A percentile compares a stretch with the other conserved stretches of the same genome.
Conservation (phyloP, 1,284 basidiomycete species). For the Malassezia arunalokei region DNA sequence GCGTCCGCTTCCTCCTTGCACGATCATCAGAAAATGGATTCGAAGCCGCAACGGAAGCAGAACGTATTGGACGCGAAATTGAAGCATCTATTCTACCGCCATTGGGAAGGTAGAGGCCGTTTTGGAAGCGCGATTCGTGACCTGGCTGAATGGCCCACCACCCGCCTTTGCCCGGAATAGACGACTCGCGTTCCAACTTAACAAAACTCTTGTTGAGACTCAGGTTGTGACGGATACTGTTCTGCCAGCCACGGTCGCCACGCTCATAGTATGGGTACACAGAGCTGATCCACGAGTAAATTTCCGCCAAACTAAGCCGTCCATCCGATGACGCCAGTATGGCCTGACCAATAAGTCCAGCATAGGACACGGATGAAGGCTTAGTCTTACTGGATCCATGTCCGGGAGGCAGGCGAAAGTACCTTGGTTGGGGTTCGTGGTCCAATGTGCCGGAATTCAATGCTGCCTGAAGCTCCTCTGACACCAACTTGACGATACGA, state of each 20-base stretch:
- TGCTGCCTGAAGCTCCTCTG: constrained; percentile 40
- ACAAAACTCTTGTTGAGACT: constrained; percentile 71
- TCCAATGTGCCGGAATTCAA: constrained; percentile 33
- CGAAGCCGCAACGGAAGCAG: not conserved
- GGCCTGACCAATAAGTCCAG: constrained; percentile 87
- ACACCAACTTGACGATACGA: constrained; percentile 39
- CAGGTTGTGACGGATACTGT: constrained; percentile 79
- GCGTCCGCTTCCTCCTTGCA: constrained; percentile 6
- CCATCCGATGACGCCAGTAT: constrained; percentile 71
- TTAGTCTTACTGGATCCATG: constrained; percentile 32
- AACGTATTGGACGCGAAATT: not conserved
- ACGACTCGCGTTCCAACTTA: constrained; percentile 48
- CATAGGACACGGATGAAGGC: constrained; percentile 57
- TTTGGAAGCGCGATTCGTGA: constrained; percentile 41
- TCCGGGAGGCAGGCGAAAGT: constrained; percentile 36
- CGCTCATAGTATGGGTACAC: constrained; percentile 86
- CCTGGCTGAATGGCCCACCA: constrained; percentile 47
- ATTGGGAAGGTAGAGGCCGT: constrained; percentile 27
- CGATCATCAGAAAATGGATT: not conserved
- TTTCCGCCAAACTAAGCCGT: constrained; percentile 80
- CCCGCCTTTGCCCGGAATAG: constrained; percentile 48
- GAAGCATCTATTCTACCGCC: not conserved
- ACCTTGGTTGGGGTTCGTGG: constrained; percentile 35
- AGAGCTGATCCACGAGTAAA: constrained; percentile 87
- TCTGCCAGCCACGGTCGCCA: constrained; percentile 88